Base-by-base conservation (phyloP, 345 rosid genomes). In the Eucalyptus marginata region DNA sequence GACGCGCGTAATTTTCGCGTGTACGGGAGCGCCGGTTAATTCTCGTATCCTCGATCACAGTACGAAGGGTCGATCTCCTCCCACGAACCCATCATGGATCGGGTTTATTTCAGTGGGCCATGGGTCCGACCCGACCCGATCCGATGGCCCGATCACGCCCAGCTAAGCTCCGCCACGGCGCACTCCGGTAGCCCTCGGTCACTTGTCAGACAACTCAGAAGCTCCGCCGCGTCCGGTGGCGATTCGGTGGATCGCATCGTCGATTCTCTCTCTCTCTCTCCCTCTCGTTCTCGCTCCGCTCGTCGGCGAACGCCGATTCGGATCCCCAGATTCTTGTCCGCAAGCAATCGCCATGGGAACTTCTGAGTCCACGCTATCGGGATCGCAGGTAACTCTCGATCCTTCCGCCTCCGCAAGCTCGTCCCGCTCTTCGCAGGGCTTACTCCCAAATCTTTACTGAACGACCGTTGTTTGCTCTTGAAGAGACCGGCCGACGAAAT, bases 401-500 rank as follows among this genome's bases (percentile, higher is more conserved):
- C 62, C 29, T 52, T 20, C 16, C 13, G 24, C 36, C 87, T 88
- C 87, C 88, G 59, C 81, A 86, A 86, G 13, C 59, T 89, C 33
- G 24, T 79, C 12, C 66, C 43, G 27, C 31, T 66, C 86, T 46
- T 33, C 44, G 58, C 17, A 12, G n/a, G 49, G 47, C 83, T 18
- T 46, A 3, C 7, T 44, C 14, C 47, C 46, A 20, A 76, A 76
- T 76, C 27, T 14, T 76, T 5, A 36, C 83, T 20, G 83, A 76
- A 76, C 43, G 9, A 49, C 64, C n/a, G 50, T 71, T 1, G 15
- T 87, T 84, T 80, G 80, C 86, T 87, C 84, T 86, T 89, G 86
- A 87, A 95, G 93, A 86, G 91, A 89, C 89, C 91, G 24, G 89
- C 90, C n/a, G 98, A 96, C 86, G 94, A 93, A 91, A 96, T 97